Base-by-base conservation (phyloP, 2,329 filamentous ascomycete species). In the Pyricularia grisea region DNA sequence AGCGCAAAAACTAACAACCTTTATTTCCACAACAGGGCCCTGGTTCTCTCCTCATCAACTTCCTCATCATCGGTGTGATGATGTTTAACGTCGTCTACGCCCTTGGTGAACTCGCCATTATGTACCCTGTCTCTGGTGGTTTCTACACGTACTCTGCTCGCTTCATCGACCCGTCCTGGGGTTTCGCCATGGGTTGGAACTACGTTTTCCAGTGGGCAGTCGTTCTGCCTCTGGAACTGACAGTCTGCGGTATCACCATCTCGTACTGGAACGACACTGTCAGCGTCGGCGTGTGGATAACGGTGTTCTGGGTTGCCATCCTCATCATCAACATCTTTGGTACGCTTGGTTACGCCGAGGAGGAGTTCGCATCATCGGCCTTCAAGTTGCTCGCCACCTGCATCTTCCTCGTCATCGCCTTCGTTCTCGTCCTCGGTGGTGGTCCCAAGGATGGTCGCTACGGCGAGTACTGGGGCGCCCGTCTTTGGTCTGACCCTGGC, bases 61-160 rank as follows among this genome's bases (percentile, higher is more conserved):
- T 88, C 76, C 70, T 78, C 61, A 84, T 88, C 71, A 82, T 86
- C 71, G 86, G 86, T 77, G 70, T 85, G 73, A 87, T 88, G 85
- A 84, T 88, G 78, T 85, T 87, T 76, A 85, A 86, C 78, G 85
- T 85, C 69, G 82, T 88, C 71, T 85, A 85, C 74, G 86, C 87
- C 70, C 82, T 89, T 67, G 87, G 86, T 72, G 87, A 89, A 75
- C 77, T 89, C 67, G 85, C 86, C 69, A 83, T 88, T 73, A 83
- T 88, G 80, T 89, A 84, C 71, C 87, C 87, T 20, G 82, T 88
- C 74, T 87, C 85, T 73, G 87, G 87, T 76, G 85, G 85, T 72
- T 89, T 89, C 81, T 88, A 87, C 74, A 85, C 84, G 28, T 88
- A 87, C 78, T 85, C 84, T 31, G 81, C 81, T 69, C 86, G 87